These are phyloP conservation scores for Strobilomyces confusus DNA, from an alignment of 768 basidiomycete genomes.

Conservation along the genomic window DNA sequence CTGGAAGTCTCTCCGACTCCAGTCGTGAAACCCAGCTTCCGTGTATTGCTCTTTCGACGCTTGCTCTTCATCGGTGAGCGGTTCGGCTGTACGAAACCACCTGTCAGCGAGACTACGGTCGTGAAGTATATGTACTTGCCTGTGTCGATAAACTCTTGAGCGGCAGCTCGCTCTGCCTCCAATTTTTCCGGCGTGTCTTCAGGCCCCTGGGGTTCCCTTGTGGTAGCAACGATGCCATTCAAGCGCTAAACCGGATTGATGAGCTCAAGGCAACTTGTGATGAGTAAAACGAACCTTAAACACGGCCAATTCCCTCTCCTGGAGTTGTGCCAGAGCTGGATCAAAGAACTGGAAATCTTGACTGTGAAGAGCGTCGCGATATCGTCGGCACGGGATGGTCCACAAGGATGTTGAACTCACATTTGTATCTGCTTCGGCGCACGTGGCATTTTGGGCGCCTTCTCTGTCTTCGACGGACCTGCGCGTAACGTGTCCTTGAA, in stretches of 20 bases:
- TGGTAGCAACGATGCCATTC: conserved; percentile 62
- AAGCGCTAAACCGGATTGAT: conserved; percentile 39
- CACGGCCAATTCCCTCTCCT: conserved; percentile 82
- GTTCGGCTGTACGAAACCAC: conserved; percentile 60
- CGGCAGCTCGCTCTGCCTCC: conserved; percentile 72
- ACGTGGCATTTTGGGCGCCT: conserved; percentile 76
- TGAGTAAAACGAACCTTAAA: conserved; percentile 50
- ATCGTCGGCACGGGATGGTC: neutral
- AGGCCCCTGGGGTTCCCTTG: conserved; percentile 61
- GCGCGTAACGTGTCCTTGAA: conserved; percentile 89
- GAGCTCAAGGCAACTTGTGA: neutral
- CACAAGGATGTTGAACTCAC: conserved; percentile 40
- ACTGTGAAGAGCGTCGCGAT: conserved; percentile 36
- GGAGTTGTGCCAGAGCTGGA: conserved; percentile 68
- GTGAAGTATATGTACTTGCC: conserved; percentile 42
- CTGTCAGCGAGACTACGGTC: too few species aligned
- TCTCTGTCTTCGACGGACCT: conserved; percentile 74
- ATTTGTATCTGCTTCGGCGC: conserved; percentile 86
- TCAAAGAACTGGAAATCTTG: conserved; percentile 99
- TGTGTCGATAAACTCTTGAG: conserved; percentile 85
- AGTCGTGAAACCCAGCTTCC: conserved; percentile 79
- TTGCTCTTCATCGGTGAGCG: conserved; percentile 84
- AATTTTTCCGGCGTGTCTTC: conserved; percentile 82
- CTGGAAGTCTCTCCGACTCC: conserved; percentile 93
- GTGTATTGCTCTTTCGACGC: conserved; percentile 76